phyloP scores from a whole-genome alignment of 140 eudicot species.

The Artemisia princeps region DNA sequence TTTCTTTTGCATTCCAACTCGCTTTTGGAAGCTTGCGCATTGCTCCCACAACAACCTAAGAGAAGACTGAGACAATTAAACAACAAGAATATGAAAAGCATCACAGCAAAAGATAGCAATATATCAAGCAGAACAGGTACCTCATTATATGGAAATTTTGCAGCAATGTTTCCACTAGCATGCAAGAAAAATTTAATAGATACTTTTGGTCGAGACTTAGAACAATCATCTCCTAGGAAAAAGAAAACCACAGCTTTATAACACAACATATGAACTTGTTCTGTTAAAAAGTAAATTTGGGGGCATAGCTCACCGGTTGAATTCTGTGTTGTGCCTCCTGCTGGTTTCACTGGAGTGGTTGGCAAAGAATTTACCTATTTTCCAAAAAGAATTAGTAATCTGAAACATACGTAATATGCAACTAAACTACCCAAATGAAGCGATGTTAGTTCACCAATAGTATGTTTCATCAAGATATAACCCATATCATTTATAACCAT shows the following conservation, averaged over 20 bases:
- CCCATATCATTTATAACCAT: neutral
- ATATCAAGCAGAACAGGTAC: slow-evolving; percentile 27
- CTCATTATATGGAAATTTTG: slow-evolving; percentile 70
- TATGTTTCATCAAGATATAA: neutral
- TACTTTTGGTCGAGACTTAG: slow-evolving; percentile 42
- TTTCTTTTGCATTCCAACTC: slow-evolving; percentile 72
- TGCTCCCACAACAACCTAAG: slow-evolving; percentile 61
- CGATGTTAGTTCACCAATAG: slow-evolving; percentile 4
- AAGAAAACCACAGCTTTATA: neutral
- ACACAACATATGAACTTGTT: neutral
- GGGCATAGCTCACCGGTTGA: slow-evolving; percentile 41
- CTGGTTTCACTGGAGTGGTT: slow-evolving; percentile 33
- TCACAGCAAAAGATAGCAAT: neutral
- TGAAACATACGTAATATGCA: neutral
- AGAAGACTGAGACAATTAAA: slow-evolving; percentile 14
- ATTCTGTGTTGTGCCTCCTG: slow-evolving; percentile 30
- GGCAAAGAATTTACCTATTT: slow-evolving; percentile 42
- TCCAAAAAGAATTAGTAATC: slow-evolving; percentile 8
- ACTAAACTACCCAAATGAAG: slow-evolving; percentile 2
- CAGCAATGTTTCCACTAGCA: slow-evolving; percentile 80
- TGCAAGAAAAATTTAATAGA: slow-evolving; percentile 67
- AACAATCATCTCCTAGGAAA: slow-evolving; percentile 34
- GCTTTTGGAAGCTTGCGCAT: slow-evolving; percentile 65
- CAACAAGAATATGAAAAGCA: slow-evolving; percentile 14
- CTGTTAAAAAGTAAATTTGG: slow-evolving; percentile 6